Evolutionary conservation across 306 rosid genomes (phyloP).

Genomic region (Inga leiocalycina): DNA sequence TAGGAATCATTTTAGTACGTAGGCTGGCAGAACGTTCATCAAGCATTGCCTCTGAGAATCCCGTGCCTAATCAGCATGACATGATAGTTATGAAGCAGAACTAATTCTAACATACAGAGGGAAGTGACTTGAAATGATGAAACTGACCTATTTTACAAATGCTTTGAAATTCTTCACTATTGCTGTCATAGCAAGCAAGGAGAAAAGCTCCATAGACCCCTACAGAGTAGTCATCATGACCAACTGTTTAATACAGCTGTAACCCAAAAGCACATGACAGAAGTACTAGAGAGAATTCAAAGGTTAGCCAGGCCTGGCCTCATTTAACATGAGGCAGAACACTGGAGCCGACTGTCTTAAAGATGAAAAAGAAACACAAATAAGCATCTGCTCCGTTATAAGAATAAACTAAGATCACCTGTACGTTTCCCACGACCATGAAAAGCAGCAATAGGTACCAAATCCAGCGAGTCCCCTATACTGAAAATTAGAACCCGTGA

Average conservation of each 20-base stretch:
- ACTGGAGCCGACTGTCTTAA: neutral
- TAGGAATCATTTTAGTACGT: constrained; percentile 70
- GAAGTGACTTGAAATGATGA: constrained; percentile 28
- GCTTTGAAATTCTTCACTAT: constrained; percentile 90
- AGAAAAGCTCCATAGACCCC: constrained; percentile 95
- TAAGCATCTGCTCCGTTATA: constrained; percentile 19
- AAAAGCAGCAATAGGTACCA: constrained; percentile 97
- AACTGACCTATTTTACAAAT: constrained; percentile 88
- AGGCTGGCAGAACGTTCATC: constrained; percentile 83
- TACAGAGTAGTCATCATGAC: constrained; percentile 44
- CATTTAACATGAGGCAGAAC: neutral
- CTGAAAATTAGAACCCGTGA: constrained; percentile 53
- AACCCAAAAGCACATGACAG: constrained; percentile 23
- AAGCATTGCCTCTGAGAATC: constrained; percentile 74
- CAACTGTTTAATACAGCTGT: constrained; percentile 26
- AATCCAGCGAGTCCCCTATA: constrained; percentile 92
- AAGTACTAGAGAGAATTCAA: constrained; percentile 28
- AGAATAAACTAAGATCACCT: constrained; percentile 54
- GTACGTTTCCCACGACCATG: constrained; percentile 95
- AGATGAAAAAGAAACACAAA: neutral
- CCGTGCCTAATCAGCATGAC: constrained; percentile 63
- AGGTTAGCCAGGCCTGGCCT: neutral
- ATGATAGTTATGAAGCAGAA: constrained; percentile 33
- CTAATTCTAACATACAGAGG: constrained; percentile 23
- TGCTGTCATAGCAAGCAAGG: constrained; percentile 78